Conservation (phyloP, 106 monocot species). For the Alisma plantagoaquatica region DNA sequence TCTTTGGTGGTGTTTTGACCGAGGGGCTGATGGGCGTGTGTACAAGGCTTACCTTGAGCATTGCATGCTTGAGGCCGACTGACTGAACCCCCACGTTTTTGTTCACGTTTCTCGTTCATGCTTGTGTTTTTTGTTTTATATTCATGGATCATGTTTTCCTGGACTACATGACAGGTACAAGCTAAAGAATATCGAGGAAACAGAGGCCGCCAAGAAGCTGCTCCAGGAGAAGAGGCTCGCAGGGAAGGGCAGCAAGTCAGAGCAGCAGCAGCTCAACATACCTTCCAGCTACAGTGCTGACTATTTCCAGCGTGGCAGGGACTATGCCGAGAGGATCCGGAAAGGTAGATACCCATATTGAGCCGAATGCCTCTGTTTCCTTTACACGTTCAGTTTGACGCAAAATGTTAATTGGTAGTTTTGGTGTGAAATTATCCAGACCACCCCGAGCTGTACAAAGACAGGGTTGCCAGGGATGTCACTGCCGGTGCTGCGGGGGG, state of each 20-base stretch:
- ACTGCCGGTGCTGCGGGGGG: too few relatives aligned
- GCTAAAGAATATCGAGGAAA: slow-evolving; percentile 93
- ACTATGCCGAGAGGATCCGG: slow-evolving; percentile 85
- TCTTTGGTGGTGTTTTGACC: too few relatives aligned
- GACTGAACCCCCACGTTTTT: too few relatives aligned
- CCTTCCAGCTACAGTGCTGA: slow-evolving; percentile 98
- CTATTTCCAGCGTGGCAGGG: slow-evolving; percentile 88
- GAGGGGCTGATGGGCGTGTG: too few relatives aligned
- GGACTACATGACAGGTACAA: slow-evolving; percentile 94
- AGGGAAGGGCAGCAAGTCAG: slow-evolving; percentile 46
- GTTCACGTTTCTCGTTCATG: too few relatives aligned
- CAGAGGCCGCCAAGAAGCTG: slow-evolving; percentile 94
- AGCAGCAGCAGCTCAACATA: slow-evolving; percentile 68
- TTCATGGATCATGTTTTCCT: too few relatives aligned
- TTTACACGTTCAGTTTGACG: background rate
- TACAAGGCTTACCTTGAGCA: too few relatives aligned
- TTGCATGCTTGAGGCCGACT: too few relatives aligned
- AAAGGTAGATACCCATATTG: slow-evolving; percentile 49
- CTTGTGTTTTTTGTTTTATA: too few relatives aligned
- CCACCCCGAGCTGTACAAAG: slow-evolving; percentile 59
- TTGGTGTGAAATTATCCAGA: slow-evolving; percentile 37
- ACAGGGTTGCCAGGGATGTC: too few relatives aligned
- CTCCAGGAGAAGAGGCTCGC: slow-evolving; percentile 86
- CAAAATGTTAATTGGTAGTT: background rate
- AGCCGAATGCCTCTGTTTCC: background rate